phyloP scores from a whole-genome alignment of 768 basidiomycete genomes.

The Lyophyllum decastes region DNA sequence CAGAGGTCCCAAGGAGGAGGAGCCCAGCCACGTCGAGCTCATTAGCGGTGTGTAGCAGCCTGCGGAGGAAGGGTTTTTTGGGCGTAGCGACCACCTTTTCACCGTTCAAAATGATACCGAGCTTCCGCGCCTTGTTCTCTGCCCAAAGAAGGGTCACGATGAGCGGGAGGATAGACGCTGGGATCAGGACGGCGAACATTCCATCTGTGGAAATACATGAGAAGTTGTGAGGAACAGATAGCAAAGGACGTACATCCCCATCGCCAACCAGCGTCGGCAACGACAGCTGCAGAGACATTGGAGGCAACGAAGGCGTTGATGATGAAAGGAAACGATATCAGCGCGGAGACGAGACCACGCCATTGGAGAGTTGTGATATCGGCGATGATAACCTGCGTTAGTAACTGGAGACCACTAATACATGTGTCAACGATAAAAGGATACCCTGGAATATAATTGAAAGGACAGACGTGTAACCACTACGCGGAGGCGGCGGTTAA shows the following conservation, averaged over 20 bases:
- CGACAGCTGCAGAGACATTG: conserved; percentile 53
- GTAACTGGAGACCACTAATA: conserved; percentile 56
- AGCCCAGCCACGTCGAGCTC: conserved; percentile 54
- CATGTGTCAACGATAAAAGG: conserved; percentile 5
- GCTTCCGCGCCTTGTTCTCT: conserved; percentile 45
- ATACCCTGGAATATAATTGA: conserved; percentile 5
- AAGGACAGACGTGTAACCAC: conserved; percentile 58
- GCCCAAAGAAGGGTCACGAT: conserved; percentile 58
- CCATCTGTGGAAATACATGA: conserved; percentile 36
- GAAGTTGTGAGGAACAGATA: neutral
- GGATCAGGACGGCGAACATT: conserved; percentile 61
- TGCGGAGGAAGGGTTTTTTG: conserved; percentile 15
- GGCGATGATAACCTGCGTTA: conserved; percentile 65
- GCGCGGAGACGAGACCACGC: conserved; percentile 41
- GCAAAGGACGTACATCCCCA: conserved; percentile 60
- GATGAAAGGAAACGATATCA: conserved; percentile 54
- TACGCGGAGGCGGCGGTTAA: conserved; percentile 28
- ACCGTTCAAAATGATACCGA: conserved; percentile 23
- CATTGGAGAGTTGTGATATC: conserved; percentile 60
- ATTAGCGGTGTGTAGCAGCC: conserved; percentile 24
- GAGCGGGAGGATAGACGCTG: conserved; percentile 49
- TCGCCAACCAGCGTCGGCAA: conserved; percentile 53
- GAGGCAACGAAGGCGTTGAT: conserved; percentile 68
- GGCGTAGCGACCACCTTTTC: neutral
- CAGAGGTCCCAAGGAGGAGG: conserved; percentile 46